These are phyloP conservation scores for Eremothecium cymbalariae DNA, from an alignment of 1,139 yeast genomes.

Conservation along the genomic window DNA sequence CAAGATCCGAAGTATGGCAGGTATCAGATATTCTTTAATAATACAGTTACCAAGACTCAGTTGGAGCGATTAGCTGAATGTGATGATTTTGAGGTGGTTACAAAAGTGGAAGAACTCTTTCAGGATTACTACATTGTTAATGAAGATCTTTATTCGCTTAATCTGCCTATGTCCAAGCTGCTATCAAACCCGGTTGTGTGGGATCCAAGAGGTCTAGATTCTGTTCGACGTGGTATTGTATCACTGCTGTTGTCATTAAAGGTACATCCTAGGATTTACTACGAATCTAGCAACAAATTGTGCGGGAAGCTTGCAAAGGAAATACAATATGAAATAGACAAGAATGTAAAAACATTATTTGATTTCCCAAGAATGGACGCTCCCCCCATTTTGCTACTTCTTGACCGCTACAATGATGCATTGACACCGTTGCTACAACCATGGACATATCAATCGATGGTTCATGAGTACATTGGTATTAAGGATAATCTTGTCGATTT, in stretches of 20 bases:
- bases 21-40: slow-evolving; percentile 72
- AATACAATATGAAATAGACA: slow-evolving; percentile 48
- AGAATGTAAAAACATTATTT: slow-evolving; percentile 52
- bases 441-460: slow-evolving; percentile 98
- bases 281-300: slow-evolving; percentile 45
- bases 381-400: slow-evolving; percentile 65
- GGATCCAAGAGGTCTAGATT: slow-evolving; percentile 43
- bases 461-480: slow-evolving; percentile 82
- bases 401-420: slow-evolving; percentile 86
- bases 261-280: slow-evolving; percentile 68
- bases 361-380: slow-evolving; percentile 58
- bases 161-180: slow-evolving; percentile 25
- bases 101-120: slow-evolving; percentile 70
- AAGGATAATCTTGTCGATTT: slow-evolving; percentile 71
- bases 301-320: slow-evolving; percentile 60
- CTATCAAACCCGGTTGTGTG: slow-evolving; percentile 31
- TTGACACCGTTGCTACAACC: slow-evolving; percentile 86
- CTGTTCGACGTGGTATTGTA: slow-evolving; percentile 44
- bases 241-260: slow-evolving; percentile 69
- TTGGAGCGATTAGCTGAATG: slow-evolving; percentile 83
- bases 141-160: slow-evolving; percentile 52
- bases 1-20: slow-evolving; percentile 68
- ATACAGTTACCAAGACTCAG: slow-evolving; percentile 62
- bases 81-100: slow-evolving; percentile 76
- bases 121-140: slow-evolving; percentile 75